These are phyloP conservation scores for Elaeis guineensis DNA, from an alignment of 176 grass and related monocot genomes.

Conservation along the genomic window DNA sequence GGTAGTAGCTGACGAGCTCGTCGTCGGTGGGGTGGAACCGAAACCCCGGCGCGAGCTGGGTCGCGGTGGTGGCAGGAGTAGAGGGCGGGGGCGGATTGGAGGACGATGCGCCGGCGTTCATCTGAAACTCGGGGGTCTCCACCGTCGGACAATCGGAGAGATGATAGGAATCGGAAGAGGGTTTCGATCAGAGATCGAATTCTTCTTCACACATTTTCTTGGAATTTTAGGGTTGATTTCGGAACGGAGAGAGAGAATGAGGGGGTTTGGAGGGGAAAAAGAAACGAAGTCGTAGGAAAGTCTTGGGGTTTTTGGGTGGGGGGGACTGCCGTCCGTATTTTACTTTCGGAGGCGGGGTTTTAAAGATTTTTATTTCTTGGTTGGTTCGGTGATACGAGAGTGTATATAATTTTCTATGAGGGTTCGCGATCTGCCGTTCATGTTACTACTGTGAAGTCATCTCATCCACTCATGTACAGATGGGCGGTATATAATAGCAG, in stretches of 20 bases:
- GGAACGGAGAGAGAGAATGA: not conserved
- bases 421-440: too few species aligned
- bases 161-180: not conserved
- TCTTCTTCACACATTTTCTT: not conserved
- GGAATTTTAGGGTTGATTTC: too few species aligned
- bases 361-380: too few species aligned
- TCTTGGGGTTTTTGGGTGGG: too few species aligned
- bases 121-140: not conserved
- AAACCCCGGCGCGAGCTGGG: constrained; percentile 49
- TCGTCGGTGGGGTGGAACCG: constrained; percentile 46
- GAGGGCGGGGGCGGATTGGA: constrained; percentile 7
- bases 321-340: too few species aligned
- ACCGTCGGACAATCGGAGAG: not conserved
- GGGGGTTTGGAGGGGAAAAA: not conserved
- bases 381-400: too few species aligned
- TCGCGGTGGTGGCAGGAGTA: constrained; percentile 11
- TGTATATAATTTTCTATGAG: too few species aligned
- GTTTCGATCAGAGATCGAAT: constrained; percentile 8
- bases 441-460: too few species aligned
- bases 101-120: not conserved
- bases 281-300: not conserved
- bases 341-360: too few species aligned
- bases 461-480: too few species aligned
- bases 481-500: too few species aligned
- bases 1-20: constrained; percentile 83